A percentile compares a stretch with the other conserved stretches of the same genome.
Evolutionary conservation across 2,329 filamentous ascomycete species (phyloP).

Genomic region (Penicillium sp.): DNA sequence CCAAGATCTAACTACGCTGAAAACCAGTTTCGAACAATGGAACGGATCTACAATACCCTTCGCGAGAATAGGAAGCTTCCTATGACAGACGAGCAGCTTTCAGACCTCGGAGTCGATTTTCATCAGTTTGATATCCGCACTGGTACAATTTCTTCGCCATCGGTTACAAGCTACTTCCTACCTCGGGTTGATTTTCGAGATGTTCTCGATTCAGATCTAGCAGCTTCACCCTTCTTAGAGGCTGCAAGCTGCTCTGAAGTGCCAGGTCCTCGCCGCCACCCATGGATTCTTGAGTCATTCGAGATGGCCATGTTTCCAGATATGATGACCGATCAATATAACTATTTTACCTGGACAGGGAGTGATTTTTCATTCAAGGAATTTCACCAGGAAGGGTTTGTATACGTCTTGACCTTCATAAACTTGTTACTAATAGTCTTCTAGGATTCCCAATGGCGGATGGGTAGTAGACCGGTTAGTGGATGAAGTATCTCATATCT

Average conservation of each 20-base stretch:
- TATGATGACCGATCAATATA: neutral
- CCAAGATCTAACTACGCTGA: neutral
- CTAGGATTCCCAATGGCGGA: neutral
- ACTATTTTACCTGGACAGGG: neutral
- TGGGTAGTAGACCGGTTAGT: neutral
- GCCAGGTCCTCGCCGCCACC: neutral
- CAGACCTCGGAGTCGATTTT: conserved; percentile 1
- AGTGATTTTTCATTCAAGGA: neutral
- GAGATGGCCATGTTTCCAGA: neutral
- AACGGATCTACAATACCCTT: neutral
- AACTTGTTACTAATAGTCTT: neutral
- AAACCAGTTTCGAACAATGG: neutral
- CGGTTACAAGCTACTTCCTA: neutral
- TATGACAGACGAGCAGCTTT: conserved; percentile 1
- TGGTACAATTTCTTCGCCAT: neutral
- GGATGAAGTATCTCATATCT: neutral
- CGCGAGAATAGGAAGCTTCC: neutral
- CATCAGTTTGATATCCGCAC: conserved; percentile 1
- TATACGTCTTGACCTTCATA: neutral
- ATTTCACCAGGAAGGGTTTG: neutral
- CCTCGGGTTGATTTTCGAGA: neutral
- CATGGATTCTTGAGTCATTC: neutral
- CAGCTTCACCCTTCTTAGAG: neutral
- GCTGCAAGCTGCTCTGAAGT: neutral
- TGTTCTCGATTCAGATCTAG: conserved; percentile 2